Evolutionary conservation across 225 moss, liverwort and hornwort species (phyloP).

Genomic region (Thuidium tamariscinum): DNA sequence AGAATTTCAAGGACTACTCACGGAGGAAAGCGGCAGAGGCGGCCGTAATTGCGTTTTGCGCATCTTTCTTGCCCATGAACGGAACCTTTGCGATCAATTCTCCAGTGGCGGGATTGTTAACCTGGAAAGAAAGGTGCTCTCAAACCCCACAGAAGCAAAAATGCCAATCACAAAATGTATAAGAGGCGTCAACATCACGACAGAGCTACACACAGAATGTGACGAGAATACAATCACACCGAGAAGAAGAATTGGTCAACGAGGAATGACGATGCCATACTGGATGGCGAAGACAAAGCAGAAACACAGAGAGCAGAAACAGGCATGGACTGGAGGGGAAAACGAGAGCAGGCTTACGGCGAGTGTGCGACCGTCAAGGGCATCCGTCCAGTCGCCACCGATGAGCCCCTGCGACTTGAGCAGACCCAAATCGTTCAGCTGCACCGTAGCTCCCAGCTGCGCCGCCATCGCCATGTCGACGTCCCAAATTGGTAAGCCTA

Average conservation of each 20-base stretch:
- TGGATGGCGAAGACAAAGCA: not conserved
- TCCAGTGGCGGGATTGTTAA: constrained; percentile 89
- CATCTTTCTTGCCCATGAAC: constrained; percentile 70
- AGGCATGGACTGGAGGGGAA: not conserved
- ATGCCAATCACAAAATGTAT: not conserved
- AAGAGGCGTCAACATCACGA: not conserved
- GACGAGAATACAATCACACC: not conserved
- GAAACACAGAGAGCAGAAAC: not conserved
- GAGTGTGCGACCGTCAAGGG: constrained; percentile 56
- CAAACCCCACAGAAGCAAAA: not conserved
- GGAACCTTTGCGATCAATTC: constrained; percentile 67
- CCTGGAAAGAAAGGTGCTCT: constrained; percentile 33
- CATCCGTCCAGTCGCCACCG: constrained; percentile 61
- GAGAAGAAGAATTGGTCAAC: not conserved
- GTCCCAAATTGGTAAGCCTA: not conserved
- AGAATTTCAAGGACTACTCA: constrained; percentile 1
- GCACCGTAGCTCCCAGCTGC: constrained; percentile 46
- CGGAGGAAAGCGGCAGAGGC: constrained; percentile 64
- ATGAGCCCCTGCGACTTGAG: constrained; percentile 64
- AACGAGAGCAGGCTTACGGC: constrained; percentile 12
- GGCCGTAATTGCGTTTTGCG: constrained; percentile 67
- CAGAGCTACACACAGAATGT: not conserved
- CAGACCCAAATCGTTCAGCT: constrained; percentile 54
- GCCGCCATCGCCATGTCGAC: not conserved
- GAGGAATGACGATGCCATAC: not conserved